Conservation (phyloP, 768 basidiomycete species). For the Leucosporidium creatinivorum region DNA sequence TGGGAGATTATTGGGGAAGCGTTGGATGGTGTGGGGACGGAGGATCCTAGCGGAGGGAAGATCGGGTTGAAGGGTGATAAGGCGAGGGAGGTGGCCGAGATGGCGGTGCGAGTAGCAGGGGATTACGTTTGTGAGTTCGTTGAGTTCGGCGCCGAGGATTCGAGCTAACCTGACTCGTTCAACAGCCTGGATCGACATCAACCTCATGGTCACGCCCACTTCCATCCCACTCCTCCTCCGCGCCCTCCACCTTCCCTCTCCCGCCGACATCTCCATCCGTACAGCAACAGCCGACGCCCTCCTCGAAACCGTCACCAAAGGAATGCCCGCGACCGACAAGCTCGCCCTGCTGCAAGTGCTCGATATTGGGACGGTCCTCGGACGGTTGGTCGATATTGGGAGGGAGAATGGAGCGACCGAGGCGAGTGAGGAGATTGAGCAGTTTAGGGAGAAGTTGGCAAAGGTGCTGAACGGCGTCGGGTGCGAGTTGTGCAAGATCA, state of each 20-base stretch:
- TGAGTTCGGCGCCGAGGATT: background rate
- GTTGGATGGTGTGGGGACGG: slow-evolving; percentile 21
- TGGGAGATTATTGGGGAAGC: slow-evolving; percentile 71
- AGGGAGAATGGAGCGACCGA: slow-evolving; percentile 63
- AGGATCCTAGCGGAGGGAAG: slow-evolving; percentile 51
- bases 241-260: slow-evolving; percentile 65
- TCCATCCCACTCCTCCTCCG: slow-evolving; percentile 79
- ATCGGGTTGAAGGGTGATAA: slow-evolving; percentile 42
- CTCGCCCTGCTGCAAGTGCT: slow-evolving; percentile 82
- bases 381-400: slow-evolving; percentile 55
- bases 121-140: slow-evolving; percentile 86
- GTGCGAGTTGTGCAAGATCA: slow-evolving; percentile 69
- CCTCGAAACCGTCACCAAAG: slow-evolving; percentile 78
- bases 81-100: slow-evolving; percentile 67
- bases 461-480: slow-evolving; percentile 75
- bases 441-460: slow-evolving; percentile 80
- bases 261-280: slow-evolving; percentile 57
- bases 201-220: slow-evolving; percentile 81
- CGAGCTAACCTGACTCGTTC: no score
- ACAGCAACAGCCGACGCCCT: slow-evolving; percentile 74
- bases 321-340: slow-evolving; percentile 81
- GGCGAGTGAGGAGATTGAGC: slow-evolving; percentile 70
- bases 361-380: slow-evolving; percentile 71
- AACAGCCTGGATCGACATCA: slow-evolving; percentile 95
- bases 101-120: slow-evolving; percentile 84